These are phyloP conservation scores for Monilinia polystroma DNA, from an alignment of 2,329 filamentous ascomycete species.

Conservation along the genomic window DNA sequence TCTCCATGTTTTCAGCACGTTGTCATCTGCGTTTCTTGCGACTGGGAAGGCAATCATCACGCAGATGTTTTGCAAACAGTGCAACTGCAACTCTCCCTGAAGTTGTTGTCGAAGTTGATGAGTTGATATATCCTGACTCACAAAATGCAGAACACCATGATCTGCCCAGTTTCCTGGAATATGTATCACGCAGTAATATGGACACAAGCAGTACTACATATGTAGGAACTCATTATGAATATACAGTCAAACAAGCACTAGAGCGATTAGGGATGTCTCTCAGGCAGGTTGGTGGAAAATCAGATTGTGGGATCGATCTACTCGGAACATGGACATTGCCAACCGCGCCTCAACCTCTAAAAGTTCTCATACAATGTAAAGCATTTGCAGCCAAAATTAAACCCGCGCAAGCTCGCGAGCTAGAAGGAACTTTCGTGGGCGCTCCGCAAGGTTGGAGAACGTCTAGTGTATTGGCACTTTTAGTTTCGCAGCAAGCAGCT, in stretches of 20 bases:
- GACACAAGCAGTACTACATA: conserved; percentile 59
- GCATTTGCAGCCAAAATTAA: conserved; percentile 50
- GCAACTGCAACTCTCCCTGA: conserved; percentile 1
- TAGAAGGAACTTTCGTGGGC: conserved; percentile 74
- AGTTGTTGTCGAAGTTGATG: conserved; percentile 16
- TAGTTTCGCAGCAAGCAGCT: conserved; percentile 67
- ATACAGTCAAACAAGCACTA: conserved; percentile 59
- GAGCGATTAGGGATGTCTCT: conserved; percentile 62
- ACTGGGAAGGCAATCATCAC: conserved; percentile 28
- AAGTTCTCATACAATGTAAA: conserved; percentile 68
- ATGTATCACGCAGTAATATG: conserved; percentile 57
- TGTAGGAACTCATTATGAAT: conserved; percentile 76
- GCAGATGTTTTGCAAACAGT: conserved; percentile 34
- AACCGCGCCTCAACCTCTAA: conserved; percentile 43
- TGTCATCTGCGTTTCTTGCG: conserved; percentile 29
- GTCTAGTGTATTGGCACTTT: conserved; percentile 62
- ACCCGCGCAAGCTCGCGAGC: conserved; percentile 66
- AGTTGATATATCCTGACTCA: conserved; percentile 48
- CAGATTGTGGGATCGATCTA: conserved; percentile 73
- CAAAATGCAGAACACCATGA: conserved; percentile 57
- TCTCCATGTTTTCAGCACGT: conserved; percentile 31
- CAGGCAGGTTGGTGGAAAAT: conserved; percentile 61
- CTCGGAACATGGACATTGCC: conserved; percentile 68
- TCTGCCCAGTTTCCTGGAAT: conserved; percentile 62
- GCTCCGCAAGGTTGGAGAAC: conserved; percentile 71